Conservation (phyloP, 768 basidiomycete genomes). For the Podaxis sp. region DNA sequence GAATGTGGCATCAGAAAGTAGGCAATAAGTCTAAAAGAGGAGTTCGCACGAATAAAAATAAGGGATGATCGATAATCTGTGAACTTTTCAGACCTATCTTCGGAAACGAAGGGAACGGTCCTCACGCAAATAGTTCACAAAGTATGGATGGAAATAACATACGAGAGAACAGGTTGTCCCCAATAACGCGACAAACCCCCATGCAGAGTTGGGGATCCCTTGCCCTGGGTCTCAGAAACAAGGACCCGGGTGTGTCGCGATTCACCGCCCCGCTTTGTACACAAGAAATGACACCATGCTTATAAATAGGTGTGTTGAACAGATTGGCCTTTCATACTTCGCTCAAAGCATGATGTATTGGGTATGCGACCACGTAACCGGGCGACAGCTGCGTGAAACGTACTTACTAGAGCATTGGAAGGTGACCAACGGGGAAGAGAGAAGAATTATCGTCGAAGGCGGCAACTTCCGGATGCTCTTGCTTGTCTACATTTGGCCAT, state of each 20-base stretch:
- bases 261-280: not conserved
- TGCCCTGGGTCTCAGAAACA: not conserved
- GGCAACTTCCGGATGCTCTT: not conserved
- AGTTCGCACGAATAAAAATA: not conserved
- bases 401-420: too few species aligned
- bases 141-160: not conserved
- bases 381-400: too few species aligned
- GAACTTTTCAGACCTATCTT: not conserved
- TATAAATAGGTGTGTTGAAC: not conserved
- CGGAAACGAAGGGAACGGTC: not conserved
- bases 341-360: not conserved
- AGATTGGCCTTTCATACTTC: not conserved
- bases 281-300: not conserved
- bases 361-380: too few species aligned
- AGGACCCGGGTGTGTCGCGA: not conserved
- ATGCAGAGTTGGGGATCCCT: not conserved
- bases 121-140: not conserved
- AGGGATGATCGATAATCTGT: not conserved
- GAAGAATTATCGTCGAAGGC: too few species aligned
- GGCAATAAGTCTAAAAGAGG: not conserved
- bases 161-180: not conserved
- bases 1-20: not conserved
- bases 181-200: not conserved
- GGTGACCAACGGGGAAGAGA: too few species aligned
- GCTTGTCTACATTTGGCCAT: conserved; percentile 18